These are phyloP conservation scores for Rhodosporidiobolus odoratus DNA, from an alignment of 768 basidiomycete species.

Conservation along the genomic window DNA sequence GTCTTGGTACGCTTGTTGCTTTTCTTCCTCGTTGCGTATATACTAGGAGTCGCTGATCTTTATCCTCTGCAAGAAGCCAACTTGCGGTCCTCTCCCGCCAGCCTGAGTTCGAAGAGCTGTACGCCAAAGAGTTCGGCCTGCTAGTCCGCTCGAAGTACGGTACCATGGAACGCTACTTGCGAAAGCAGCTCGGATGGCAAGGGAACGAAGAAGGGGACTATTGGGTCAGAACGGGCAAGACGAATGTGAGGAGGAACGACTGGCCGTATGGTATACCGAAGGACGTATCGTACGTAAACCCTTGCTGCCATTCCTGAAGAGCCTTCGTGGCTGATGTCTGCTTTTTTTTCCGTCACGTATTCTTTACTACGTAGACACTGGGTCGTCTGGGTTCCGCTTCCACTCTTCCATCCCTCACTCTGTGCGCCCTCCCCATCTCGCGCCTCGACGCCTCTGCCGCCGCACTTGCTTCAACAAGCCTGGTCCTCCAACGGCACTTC, in stretches of 20 bases:
- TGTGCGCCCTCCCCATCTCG: constrained; percentile 4
- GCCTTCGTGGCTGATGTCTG: no score
- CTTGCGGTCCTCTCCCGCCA: constrained; percentile 24
- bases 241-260: constrained; percentile 26
- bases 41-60: background rate
- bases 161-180: constrained; percentile 15
- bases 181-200: constrained; percentile 14
- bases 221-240: background rate
- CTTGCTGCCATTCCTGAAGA: no score
- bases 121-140: constrained; percentile 10
- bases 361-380: constrained; percentile 33
- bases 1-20: background rate
- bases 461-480: background rate
- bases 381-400: constrained; percentile 31
- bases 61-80: background rate
- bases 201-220: background rate
- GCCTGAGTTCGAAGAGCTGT: constrained; percentile 24
- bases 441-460: background rate
- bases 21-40: background rate
- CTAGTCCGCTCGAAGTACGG: background rate
- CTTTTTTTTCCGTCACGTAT: background rate
- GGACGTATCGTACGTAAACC: constrained; percentile 11
- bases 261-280: constrained; percentile 19
- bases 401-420: constrained; percentile 24
- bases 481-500: background rate